Percentiles rank a stretch among this genome's conserved stretches.
These are phyloP conservation scores for Ustilago crameri DNA, from an alignment of 1,284 basidiomycete genomes.

Conservation along the genomic window DNA sequence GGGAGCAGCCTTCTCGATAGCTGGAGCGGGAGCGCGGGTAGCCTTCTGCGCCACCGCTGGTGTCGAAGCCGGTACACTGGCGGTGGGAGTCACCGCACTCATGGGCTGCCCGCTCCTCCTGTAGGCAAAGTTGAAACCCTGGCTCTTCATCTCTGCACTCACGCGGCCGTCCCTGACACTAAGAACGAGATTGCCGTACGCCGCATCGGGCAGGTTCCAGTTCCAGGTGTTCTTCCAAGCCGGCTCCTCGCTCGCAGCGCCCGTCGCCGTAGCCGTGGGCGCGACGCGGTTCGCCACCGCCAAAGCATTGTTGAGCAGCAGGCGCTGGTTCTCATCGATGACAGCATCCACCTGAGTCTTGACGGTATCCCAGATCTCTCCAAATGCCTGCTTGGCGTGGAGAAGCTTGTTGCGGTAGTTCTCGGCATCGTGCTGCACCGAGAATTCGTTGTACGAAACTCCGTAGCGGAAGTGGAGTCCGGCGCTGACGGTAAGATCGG, in stretches of 20 bases:
- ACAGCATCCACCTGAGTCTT: slow-evolving; percentile 90
- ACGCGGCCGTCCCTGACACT: slow-evolving; percentile 91
- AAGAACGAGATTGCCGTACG: slow-evolving; percentile 86
- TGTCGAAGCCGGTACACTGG: slow-evolving; percentile 8
- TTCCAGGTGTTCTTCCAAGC: slow-evolving; percentile 80
- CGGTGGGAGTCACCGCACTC: slow-evolving; percentile 36
- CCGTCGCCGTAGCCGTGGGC: slow-evolving; percentile 71
- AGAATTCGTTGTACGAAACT: slow-evolving; percentile 95
- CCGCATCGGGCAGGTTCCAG: slow-evolving; percentile 93
- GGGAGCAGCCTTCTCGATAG: not conserved
- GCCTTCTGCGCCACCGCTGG: slow-evolving; percentile 8
- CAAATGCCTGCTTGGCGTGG: slow-evolving; percentile 82
- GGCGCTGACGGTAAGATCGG: slow-evolving; percentile 92
- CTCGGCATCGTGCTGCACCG: slow-evolving; percentile 88
- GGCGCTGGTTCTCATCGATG: slow-evolving; percentile 88
- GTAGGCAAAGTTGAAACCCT: slow-evolving; percentile 96
- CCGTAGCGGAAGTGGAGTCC: slow-evolving; percentile 98
- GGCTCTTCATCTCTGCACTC: slow-evolving; percentile 88
- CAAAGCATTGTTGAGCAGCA: slow-evolving; percentile 88
- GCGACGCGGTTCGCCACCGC: slow-evolving; percentile 85
- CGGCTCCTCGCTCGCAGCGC: slow-evolving; percentile 79
- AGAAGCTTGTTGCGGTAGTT: slow-evolving; percentile 85
- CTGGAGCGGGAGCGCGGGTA: slow-evolving; percentile 1
- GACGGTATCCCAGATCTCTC: slow-evolving; percentile 92
- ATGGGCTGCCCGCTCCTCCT: slow-evolving; percentile 72